Conservation (phyloP, 1,139 yeast species). For the Nakaseomyces uthaithaninus region DNA sequence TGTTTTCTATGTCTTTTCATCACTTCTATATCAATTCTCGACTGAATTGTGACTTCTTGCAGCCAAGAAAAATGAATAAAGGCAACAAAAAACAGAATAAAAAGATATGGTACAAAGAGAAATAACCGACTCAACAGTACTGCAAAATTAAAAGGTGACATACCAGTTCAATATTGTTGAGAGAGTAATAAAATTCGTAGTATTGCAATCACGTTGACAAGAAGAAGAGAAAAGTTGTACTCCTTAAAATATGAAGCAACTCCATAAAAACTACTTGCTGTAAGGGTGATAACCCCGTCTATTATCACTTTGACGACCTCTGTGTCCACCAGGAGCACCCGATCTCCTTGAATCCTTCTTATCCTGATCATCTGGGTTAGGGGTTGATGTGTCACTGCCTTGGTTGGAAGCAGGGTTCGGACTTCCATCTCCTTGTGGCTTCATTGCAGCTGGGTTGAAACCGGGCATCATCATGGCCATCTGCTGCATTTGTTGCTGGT, state of each 20-base stretch:
- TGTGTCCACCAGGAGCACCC: conserved; percentile 15
- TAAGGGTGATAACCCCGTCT: conserved; percentile 25
- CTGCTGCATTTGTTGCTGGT: conserved; percentile 41
- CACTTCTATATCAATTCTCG: too few species aligned
- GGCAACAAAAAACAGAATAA: too few species aligned
- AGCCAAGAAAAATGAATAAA: too few species aligned
- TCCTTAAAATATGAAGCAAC: too few species aligned
- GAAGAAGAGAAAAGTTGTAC: background rate
- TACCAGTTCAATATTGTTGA: too few species aligned
- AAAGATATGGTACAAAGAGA: too few species aligned
- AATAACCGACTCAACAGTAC: too few species aligned
- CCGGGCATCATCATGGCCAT: conserved; percentile 46
- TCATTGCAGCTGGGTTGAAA: conserved; percentile 32
- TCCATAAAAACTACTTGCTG: conserved; percentile 16
- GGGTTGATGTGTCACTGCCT: conserved; percentile 12
- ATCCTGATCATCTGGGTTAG: conserved; percentile 34
- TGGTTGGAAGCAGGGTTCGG: conserved; percentile 1
- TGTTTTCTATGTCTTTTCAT: too few species aligned
- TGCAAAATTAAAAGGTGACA: too few species aligned
- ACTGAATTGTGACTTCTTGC: too few species aligned
- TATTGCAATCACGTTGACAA: too few species aligned
- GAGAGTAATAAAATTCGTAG: too few species aligned
- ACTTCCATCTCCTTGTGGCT: conserved; percentile 6
- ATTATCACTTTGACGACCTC: conserved; percentile 18
- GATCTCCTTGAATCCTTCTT: conserved; percentile 15